phyloP scores from a whole-genome alignment of 1,284 basidiomycete species.

The Inonotus hispidus region DNA sequence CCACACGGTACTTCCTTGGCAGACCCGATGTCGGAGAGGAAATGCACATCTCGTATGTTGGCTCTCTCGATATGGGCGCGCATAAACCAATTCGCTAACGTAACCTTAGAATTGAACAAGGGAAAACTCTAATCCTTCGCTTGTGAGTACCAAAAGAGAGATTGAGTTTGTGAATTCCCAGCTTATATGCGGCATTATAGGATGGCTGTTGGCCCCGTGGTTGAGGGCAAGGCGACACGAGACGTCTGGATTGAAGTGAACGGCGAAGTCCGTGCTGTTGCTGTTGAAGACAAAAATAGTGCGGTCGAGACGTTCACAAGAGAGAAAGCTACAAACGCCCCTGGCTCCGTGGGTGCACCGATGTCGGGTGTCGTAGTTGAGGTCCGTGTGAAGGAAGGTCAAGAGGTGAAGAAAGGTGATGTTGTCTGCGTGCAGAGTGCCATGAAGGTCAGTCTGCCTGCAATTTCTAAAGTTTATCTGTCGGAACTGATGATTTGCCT shows the following conservation, averaged over 20 bases:
- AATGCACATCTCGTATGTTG: conserved; percentile 74
- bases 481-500: conserved; percentile 12
- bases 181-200: conserved; percentile 5
- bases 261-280: conserved; percentile 91
- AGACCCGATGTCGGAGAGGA: conserved; percentile 92
- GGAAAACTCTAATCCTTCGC: conserved; percentile 95
- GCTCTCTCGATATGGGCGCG: neutral
- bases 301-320: conserved; percentile 92
- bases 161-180: neutral
- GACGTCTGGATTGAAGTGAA: conserved; percentile 99
- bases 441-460: conserved; percentile 66
- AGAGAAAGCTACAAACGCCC: conserved; percentile 90
- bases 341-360: conserved; percentile 92
- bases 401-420: conserved; percentile 97
- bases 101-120: conserved; percentile 74
- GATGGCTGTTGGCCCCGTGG: conserved; percentile 91
- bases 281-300: conserved; percentile 93
- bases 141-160: conserved; percentile 33
- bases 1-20: conserved; percentile 96
- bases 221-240: conserved; percentile 86
- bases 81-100: neutral
- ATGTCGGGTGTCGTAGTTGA: conserved; percentile 99
- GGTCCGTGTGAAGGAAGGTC: conserved; percentile 94
- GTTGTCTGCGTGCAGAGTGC: conserved; percentile 85
- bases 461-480: conserved; percentile 4